A percentile compares a stretch with the other conserved stretches of the same genome.
phyloP scores from a whole-genome alignment of 2,329 filamentous ascomycete species.

The Fusarium clavum region DNA sequence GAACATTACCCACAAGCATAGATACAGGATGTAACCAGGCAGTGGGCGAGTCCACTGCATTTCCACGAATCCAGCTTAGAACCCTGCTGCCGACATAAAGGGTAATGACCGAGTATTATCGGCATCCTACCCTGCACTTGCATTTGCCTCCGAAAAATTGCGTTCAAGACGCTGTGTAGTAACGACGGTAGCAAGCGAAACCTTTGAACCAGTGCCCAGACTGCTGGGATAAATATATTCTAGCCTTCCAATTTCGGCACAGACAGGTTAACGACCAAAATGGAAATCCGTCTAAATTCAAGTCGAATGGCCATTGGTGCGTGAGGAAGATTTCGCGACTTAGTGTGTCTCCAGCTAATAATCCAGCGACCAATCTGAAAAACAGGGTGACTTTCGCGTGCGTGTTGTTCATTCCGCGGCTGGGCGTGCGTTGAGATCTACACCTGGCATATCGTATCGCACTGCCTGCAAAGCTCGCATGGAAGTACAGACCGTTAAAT shows the following conservation, averaged over 20 bases:
- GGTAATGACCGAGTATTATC: conserved; percentile 16
- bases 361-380: conserved; percentile 19
- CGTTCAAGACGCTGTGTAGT: neutral
- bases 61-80: neutral
- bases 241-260: conserved; percentile 29
- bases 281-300: conserved; percentile 45
- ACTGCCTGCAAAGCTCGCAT: neutral
- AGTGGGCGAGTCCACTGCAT: neutral
- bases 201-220: conserved; percentile 1
- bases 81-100: conserved; percentile 4
- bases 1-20: neutral
- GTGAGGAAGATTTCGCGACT: conserved; percentile 17
- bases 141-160: neutral
- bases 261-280: conserved; percentile 31
- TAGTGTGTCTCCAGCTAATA: conserved; percentile 25
- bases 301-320: conserved; percentile 37
- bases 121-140: conserved; percentile 7
- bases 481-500: conserved; percentile 19
- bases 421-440: conserved; percentile 19
- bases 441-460: conserved; percentile 8
- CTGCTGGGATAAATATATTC: conserved; percentile 10
- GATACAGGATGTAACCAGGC: neutral
- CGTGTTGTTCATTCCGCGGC: conserved; percentile 35
- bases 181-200: neutral
- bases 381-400: conserved; percentile 34